Conservation (phyloP, 352 stramenopile species). For the Pythium sp. region DNA sequence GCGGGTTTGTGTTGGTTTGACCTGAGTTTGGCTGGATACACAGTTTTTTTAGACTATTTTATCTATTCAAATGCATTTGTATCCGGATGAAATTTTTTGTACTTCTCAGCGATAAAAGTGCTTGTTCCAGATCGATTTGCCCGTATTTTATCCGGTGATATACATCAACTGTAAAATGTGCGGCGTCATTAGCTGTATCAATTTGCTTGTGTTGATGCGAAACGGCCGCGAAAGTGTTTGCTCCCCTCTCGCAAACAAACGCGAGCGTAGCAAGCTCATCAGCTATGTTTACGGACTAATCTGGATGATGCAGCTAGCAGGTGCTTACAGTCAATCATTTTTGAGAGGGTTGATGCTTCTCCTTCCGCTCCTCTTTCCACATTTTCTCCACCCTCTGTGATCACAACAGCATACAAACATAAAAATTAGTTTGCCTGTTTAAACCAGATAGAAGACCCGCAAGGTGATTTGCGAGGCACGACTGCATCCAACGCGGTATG, state of each 20-base stretch:
- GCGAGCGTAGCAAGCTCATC: not conserved
- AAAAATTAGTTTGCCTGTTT: not conserved
- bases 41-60: no score
- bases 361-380: not conserved
- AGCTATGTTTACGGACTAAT: constrained; percentile 7
- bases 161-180: not conserved
- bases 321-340: not conserved
- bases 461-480: not conserved
- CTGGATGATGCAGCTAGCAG: constrained; percentile 3
- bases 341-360: constrained; percentile 3
- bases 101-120: no score
- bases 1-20: not conserved
- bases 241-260: constrained; percentile 1
- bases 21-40: no score
- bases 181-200: not conserved
- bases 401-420: not conserved
- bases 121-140: no score
- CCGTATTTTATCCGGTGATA: not conserved
- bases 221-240: not conserved
- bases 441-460: not conserved
- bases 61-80: no score
- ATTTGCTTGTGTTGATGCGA: not conserved
- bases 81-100: no score
- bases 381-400: not conserved
- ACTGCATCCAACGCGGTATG: not conserved